Evolutionary conservation across 495 filamentous ascomycete genomes (phyloP), one percentile per base, ranked within the genome.

Genomic region (Penicillium coffeae): DNA sequence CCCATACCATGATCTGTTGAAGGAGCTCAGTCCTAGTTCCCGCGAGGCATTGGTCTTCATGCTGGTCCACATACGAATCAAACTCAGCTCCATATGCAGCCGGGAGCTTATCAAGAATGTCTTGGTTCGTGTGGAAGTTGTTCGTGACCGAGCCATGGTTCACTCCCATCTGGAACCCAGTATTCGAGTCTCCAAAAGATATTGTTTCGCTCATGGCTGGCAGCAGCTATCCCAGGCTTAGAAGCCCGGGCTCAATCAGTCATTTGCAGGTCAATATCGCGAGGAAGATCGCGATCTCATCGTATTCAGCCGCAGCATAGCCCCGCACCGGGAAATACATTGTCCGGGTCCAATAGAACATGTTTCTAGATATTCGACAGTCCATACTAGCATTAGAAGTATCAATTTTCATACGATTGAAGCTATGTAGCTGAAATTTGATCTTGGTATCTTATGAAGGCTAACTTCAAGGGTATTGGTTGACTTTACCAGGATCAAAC

Each of bases 141-240:
- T 47, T 39, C 21, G 34, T 38, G 34, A 47, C 44, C 21, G 34
- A 38, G 44, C 44, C 44, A 12, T 38, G 33, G 44, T 47, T 47
- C 18, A 32, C 20, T 16, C 44, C 44, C 19, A 47, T 38, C 14
- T 47, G 44, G 34, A 47, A 37, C 14, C 44, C 44, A 32, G 19
- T 16, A 38, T 47, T 47, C 3, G 44, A 36, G 22, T 13, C 10
- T n/a, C 16, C 44, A 47, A 47, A 38, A 2, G 44, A 47, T 30
- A 30, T 47, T 21, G 33, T 14, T 30, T 4, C 25, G 4, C 5
- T 10, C 25, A 30, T 30, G 25, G 25, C 10, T n/a, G n/a, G n/a
- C n/a, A n/a, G n/a, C n/a, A n/a, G n/a, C n/a, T n/a, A n/a, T n/a
- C n/a, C n/a, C n/a, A n/a, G n/a, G n/a, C n/a, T n/a, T n/a, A n/a